These are phyloP conservation scores for Picochlorum sp. DNA, from an alignment of 139 green algal genomes.

Conservation along the genomic window DNA sequence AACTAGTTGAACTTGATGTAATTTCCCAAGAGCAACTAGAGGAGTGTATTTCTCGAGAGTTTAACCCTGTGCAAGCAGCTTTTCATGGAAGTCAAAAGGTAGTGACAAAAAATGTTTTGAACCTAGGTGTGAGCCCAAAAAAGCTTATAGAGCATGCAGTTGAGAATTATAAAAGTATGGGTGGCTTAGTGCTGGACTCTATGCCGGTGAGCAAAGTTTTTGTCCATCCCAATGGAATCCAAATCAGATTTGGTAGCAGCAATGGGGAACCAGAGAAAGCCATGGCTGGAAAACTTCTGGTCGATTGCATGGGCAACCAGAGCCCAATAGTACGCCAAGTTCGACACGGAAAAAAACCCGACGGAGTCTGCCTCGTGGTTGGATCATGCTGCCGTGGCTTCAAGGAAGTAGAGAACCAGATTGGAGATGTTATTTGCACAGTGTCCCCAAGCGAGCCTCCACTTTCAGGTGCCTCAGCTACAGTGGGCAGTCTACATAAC, in stretches of 20 bases:
- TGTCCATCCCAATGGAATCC: conserved; percentile 47
- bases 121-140: conserved; percentile 77
- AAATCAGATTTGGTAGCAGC: conserved; percentile 25
- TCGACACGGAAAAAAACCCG: conserved; percentile 67
- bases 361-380: conserved; percentile 93
- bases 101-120: conserved; percentile 81
- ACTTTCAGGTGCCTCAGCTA: neutral
- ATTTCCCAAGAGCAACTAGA: conserved; percentile 61
- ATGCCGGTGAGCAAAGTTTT: conserved; percentile 26
- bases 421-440: conserved; percentile 79
- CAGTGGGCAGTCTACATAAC: neutral
- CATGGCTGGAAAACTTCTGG: conserved; percentile 50
- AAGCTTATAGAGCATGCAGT: conserved; percentile 27
- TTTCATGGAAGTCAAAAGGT: conserved; percentile 49
- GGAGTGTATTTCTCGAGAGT: conserved; percentile 60
- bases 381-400: conserved; percentile 74
- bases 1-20: conserved; percentile 62
- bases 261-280: neutral
- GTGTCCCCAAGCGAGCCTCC: conserved; percentile 2
- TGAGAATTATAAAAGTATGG: conserved; percentile 47
- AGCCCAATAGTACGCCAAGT: conserved; percentile 83
- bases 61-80: conserved; percentile 68
- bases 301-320: conserved; percentile 92
- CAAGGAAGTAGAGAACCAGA: conserved; percentile 49
- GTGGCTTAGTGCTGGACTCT: conserved; percentile 63